Evolutionary conservation across 2,329 filamentous ascomycete genomes (phyloP).

Genomic region (Sordariomycetes sp.): DNA sequence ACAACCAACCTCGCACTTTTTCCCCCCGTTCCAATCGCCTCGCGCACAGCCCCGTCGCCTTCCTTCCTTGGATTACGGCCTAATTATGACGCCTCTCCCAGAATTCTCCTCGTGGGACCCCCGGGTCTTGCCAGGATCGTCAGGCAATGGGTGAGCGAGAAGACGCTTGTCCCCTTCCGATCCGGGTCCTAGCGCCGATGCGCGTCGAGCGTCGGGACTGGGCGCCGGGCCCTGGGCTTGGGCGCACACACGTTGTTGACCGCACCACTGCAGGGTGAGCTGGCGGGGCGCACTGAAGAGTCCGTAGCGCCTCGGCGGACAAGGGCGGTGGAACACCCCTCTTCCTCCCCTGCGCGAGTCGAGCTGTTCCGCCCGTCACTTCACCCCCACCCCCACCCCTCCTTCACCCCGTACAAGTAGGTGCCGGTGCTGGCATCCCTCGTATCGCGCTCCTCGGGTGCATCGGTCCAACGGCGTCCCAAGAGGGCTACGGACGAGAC

Average conservation of each 20-base stretch:
- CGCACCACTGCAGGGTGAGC: neutral
- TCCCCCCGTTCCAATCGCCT: neutral
- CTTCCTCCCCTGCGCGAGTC: neutral
- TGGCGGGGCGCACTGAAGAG: neutral
- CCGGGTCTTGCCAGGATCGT: no score
- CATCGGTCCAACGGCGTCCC: neutral
- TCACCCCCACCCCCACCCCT: neutral
- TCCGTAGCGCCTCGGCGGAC: neutral
- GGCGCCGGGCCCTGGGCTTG: constrained; percentile 1
- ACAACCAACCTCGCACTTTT: constrained; percentile 3
- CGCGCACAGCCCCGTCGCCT: neutral
- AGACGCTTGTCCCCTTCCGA: no score
- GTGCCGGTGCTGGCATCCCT: neutral
- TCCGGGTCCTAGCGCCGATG: no score
- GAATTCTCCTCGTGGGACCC: neutral
- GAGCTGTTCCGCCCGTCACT: neutral
- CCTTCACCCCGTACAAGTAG: no score
- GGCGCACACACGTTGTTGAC: neutral
- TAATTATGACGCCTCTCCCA: neutral
- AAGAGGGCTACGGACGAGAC: neutral
- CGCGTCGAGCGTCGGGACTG: no score
- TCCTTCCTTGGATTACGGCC: neutral
- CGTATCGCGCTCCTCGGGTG: neutral
- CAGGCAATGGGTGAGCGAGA: no score
- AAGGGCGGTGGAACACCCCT: neutral